Base-by-base conservation (phyloP, 208 protist genomes). In the Wallacemonas sp. region DNA sequence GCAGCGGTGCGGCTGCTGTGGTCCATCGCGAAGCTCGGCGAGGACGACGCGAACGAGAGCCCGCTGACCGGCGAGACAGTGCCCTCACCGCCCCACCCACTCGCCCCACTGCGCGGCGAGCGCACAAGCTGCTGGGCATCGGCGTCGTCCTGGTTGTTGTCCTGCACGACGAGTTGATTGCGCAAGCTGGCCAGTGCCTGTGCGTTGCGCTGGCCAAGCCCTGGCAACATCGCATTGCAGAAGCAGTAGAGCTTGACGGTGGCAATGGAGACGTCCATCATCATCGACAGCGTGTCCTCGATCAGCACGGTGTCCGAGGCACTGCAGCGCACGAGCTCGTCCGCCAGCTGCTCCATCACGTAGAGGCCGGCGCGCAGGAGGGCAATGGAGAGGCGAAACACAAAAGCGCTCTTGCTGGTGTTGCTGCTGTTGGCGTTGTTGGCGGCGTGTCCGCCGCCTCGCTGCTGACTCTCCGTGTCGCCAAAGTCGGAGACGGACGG, bases 221-320 rank as follows among this genome's bases (percentile, higher is more conserved):
- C 48, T 4, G 72, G 31, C 48, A 74, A 73, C 48, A 91, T 64
- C 7, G 75, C 81, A 2, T 62, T 46, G 65, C 86, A 92, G 64
- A 95, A 91, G 66, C 93, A 79, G 25, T 69, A 83, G 50, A 96
- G 74, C 67, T 93, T 91, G 44, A 91, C 84, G 14, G 80, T 85
- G 3, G 76, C 86, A 65, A 94, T 87, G 50, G 84, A 74, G 7
- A 79, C 70, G 59, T 96, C 91, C 87, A 96, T 94, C 91, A 96
- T 94, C 66, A 85, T 82, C 23, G 85, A 92, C 25, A 96, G 76
- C 16, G 78, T 85, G 63, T 94, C 86, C 61, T 96, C 91, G 48
- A 96, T 89, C 8, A 87, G 67, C 20, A 96, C 91, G 2, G 88
- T 93, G 74, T 96, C 91, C 1, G 77, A 74, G 5, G 88, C 81